Conservation (phyloP, 768 basidiomycete species). For the Tylopilus intermedius region DNA sequence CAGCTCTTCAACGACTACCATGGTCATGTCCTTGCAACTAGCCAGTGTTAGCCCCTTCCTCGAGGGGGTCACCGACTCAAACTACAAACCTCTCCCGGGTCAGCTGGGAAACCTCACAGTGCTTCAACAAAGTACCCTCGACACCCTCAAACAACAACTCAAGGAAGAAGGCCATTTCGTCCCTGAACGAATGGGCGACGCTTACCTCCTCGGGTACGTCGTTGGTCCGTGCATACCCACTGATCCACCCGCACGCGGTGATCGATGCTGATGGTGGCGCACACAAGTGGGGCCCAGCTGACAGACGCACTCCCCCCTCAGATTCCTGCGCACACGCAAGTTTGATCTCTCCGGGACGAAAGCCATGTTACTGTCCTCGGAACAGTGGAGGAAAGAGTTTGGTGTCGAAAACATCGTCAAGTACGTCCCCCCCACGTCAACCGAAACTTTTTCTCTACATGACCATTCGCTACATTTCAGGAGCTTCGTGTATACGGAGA, state of each 20-base stretch:
- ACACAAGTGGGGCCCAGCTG: neutral
- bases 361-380: constrained; percentile 73
- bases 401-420: constrained; percentile 69
- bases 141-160: constrained; percentile 63
- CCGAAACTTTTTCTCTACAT: too few relatives aligned
- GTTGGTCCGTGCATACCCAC: neutral
- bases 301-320: constrained; percentile 21
- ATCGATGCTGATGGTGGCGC: constrained; percentile 13
- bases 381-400: constrained; percentile 88
- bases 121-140: constrained; percentile 58
- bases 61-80: constrained; percentile 55
- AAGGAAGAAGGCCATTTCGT: constrained; percentile 57
- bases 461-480: constrained; percentile 31
- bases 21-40: constrained; percentile 25
- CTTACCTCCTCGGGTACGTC: constrained; percentile 58
- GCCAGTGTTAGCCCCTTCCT: constrained; percentile 55
- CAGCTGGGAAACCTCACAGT: constrained; percentile 70
- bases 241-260: constrained; percentile 1
- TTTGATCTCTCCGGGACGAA: constrained; percentile 84
- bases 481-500: constrained; percentile 84
- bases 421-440: constrained; percentile 36
- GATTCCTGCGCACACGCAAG: constrained; percentile 89
- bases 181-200: constrained; percentile 64
- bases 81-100: constrained; percentile 65
- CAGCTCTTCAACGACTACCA: constrained; percentile 14